A percentile compares a stretch with the other conserved stretches of the same genome.
Evolutionary conservation across 225 moss, liverwort and hornwort genomes (phyloP).

Genomic region (Physcomitrium patens): DNA sequence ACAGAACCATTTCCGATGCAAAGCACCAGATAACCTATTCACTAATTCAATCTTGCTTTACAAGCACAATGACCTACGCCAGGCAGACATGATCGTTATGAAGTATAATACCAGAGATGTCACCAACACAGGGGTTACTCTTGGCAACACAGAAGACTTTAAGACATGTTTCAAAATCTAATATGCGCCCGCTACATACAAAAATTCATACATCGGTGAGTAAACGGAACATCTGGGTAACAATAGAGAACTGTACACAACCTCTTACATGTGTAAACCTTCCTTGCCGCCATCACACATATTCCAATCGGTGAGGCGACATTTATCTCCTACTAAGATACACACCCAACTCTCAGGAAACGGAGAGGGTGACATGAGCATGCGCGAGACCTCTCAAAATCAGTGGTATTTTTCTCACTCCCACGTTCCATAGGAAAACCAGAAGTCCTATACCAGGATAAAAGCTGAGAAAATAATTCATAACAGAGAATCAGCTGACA

Average conservation of each 20-base stretch:
- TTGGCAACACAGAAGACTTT: neutral
- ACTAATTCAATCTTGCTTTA: too few relatives aligned
- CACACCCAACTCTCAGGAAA: constrained; percentile 58
- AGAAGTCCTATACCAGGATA: constrained; percentile 34
- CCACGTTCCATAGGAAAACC: too few relatives aligned
- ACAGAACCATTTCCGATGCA: too few relatives aligned
- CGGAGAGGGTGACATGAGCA: constrained; percentile 53
- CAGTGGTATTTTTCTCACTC: constrained; percentile 6
- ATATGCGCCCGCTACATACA: constrained; percentile 45
- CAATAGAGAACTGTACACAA: constrained; percentile 68
- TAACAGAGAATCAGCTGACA: constrained; percentile 23
- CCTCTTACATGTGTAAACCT: constrained; percentile 56
- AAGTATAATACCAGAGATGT: too few relatives aligned
- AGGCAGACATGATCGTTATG: too few relatives aligned
- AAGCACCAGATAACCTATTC: too few relatives aligned
- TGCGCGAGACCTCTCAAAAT: constrained; percentile 55
- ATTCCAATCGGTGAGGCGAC: constrained; percentile 46
- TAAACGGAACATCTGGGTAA: constrained; percentile 50
- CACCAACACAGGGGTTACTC: too few relatives aligned
- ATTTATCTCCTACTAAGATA: constrained; percentile 60
- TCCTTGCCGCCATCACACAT: constrained; percentile 41
- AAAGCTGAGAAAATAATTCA: constrained; percentile 31
- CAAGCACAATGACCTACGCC: too few relatives aligned
- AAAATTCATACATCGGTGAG: constrained; percentile 50
- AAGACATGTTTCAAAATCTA: constrained; percentile 37